phyloP scores from a whole-genome alignment of 441 rosid genomes.

The Manihot esculenta region DNA sequence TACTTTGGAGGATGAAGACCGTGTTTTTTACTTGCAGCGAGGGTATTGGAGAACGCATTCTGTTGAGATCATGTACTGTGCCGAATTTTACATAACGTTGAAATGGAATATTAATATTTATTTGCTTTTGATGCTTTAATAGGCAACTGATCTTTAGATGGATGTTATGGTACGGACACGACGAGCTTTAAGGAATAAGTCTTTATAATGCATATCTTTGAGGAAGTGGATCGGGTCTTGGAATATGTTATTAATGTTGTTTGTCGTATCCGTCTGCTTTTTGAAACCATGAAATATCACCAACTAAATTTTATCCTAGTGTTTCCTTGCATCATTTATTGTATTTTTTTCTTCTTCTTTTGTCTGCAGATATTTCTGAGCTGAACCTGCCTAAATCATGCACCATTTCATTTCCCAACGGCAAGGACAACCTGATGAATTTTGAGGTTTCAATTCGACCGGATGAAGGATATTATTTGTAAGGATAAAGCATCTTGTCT shows the following conservation, averaged over 20 bases:
- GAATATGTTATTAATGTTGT: background rate
- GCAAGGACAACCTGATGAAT: constrained; percentile 90
- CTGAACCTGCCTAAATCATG: constrained; percentile 85
- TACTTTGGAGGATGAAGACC: background rate
- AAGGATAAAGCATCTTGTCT: constrained; percentile 24
- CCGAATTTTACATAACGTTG: background rate
- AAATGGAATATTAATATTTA: background rate
- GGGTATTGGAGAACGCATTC: background rate
- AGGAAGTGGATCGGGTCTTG: background rate
- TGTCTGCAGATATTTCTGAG: constrained; percentile 71
- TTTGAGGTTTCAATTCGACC: constrained; percentile 88
- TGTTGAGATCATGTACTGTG: background rate
- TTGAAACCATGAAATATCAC: background rate
- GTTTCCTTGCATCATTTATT: constrained; percentile 1
- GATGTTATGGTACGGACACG: background rate
- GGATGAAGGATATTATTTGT: constrained; percentile 92
- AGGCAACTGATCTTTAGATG: background rate
- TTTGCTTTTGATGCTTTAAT: background rate
- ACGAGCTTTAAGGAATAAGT: background rate
- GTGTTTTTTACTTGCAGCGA: background rate
- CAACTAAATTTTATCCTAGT: background rate
- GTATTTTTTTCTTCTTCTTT: constrained; percentile 7
- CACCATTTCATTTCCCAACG: constrained; percentile 71
- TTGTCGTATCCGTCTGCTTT: background rate
- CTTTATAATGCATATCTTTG: background rate